phyloP scores from a whole-genome alignment of 2,329 filamentous ascomycete genomes.

The Fusarium musae region DNA sequence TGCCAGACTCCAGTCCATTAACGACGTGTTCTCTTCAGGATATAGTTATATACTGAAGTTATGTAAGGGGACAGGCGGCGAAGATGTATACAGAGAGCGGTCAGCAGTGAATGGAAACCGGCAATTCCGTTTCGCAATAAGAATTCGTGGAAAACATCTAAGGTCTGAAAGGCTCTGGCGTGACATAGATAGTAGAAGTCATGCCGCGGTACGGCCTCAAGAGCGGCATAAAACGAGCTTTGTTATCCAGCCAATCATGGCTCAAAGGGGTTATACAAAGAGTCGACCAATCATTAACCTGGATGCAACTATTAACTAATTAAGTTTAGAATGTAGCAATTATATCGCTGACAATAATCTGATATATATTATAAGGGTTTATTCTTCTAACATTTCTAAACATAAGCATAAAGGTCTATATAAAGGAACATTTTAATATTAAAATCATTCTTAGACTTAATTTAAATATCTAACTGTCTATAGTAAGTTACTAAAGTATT shows the following conservation, averaged over 20 bases:
- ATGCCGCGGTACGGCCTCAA: too few species aligned
- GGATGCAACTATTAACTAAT: not conserved
- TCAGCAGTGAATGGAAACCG: not conserved
- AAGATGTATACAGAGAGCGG: not conserved
- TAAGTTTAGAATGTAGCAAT: not conserved
- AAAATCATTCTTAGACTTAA: not conserved
- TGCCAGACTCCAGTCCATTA: not conserved
- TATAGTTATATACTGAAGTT: too few species aligned
- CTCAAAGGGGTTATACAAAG: not conserved
- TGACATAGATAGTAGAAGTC: not conserved
- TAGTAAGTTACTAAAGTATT: not conserved
- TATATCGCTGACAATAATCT: not conserved
- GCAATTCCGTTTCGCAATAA: not conserved
- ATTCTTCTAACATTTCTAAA: not conserved
- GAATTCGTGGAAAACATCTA: not conserved
- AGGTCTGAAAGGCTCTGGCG: not conserved
- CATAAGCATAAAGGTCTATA: rapidly evolving
- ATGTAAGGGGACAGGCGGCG: not conserved
- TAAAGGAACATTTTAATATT: rapidly evolving
- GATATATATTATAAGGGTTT: not conserved
- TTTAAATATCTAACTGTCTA: rapidly evolving
- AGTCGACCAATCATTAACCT: too few species aligned
- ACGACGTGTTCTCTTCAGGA: not conserved
- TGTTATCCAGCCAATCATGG: not conserved
- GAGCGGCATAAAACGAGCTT: not conserved